Evolutionary conservation across 192 early-diverging fungal species (phyloP).

Genomic region (Backusella mclennaniae): DNA sequence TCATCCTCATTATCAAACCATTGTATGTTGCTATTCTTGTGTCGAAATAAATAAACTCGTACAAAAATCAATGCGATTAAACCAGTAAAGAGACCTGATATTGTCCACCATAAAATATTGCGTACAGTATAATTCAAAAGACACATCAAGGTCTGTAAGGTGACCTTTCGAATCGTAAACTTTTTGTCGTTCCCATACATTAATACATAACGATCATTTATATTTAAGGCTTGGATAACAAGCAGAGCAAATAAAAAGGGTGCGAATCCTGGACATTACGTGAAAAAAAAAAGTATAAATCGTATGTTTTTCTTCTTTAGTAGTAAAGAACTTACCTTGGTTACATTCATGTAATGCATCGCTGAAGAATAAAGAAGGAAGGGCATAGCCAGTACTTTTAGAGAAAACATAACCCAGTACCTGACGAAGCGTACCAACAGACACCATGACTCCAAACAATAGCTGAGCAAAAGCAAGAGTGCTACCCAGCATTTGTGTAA

Average conservation of each 20-base stretch:
- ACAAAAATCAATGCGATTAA: conserved; percentile 37
- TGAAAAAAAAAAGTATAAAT: background rate
- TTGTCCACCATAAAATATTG: conserved; percentile 55
- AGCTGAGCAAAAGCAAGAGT: conserved; percentile 37
- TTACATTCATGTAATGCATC: conserved; percentile 52
- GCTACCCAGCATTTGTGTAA: conserved; percentile 42
- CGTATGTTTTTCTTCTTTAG: background rate
- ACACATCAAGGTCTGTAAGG: conserved; percentile 41
- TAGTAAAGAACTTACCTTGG: conserved; percentile 41
- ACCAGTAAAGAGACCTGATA: conserved; percentile 44
- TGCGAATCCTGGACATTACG: conserved; percentile 33
- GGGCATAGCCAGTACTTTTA: conserved; percentile 41
- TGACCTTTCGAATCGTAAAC: conserved; percentile 37
- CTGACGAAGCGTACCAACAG: conserved; percentile 32
- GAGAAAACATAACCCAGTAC: conserved; percentile 48
- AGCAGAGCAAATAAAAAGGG: conserved; percentile 50
- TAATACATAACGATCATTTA: conserved; percentile 36
- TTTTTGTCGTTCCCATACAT: conserved; percentile 26
- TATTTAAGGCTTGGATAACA: conserved; percentile 41
- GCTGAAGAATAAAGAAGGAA: conserved; percentile 48
- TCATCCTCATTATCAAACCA: background rate
- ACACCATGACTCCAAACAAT: conserved; percentile 25
- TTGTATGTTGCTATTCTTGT: background rate
- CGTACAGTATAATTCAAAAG: conserved; percentile 43
- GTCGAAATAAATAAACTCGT: conserved; percentile 11